A percentile compares a stretch with the other conserved stretches of the same genome.
Conservation (phyloP, 2,329 filamentous ascomycete species). For the Diplodia sapinea region DNA sequence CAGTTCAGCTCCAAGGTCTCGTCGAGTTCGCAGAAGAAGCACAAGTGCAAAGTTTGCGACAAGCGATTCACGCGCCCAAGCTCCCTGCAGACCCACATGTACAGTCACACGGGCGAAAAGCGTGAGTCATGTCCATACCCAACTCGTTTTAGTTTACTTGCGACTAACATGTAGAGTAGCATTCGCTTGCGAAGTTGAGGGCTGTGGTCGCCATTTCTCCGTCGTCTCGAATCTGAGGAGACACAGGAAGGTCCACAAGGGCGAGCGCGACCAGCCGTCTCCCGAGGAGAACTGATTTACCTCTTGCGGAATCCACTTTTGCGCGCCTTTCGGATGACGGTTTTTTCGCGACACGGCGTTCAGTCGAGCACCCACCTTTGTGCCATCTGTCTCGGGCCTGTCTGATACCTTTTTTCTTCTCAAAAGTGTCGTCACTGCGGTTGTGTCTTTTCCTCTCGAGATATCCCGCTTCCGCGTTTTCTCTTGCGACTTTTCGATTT, state of each 20-base stretch:
- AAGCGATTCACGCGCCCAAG: conserved; percentile 96
- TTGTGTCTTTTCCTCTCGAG: conserved; percentile 29
- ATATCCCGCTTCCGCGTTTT: conserved; percentile 31
- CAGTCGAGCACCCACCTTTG: conserved; percentile 20
- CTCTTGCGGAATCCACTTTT: conserved; percentile 9
- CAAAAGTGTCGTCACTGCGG: conserved; percentile 28
- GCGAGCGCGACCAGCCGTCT: conserved; percentile 61
- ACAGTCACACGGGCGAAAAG: conserved; percentile 97
- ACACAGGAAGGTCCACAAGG: conserved; percentile 95
- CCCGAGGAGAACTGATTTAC: conserved; percentile 48
- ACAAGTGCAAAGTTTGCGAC: conserved; percentile 99
- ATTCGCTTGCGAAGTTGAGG: conserved; percentile 91
- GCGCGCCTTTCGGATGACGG: conserved; percentile 10
- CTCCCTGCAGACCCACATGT: conserved; percentile 96
- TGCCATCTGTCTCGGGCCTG: not conserved
- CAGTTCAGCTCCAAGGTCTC: conserved; percentile 97
- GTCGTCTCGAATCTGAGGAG: conserved; percentile 94
- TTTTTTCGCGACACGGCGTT: conserved; percentile 18
- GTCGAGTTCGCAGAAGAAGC: conserved; percentile 96
- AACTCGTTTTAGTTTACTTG: conserved; percentile 13
- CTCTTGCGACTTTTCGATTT: conserved; percentile 9
- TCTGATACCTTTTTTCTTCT: conserved; percentile 13
- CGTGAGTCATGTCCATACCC: conserved; percentile 67
- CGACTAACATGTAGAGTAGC: conserved; percentile 59
- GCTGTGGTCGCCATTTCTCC: conserved; percentile 94